Conservation (phyloP, 2,329 filamentous ascomycete genomes). For the Calonectria crousiana region DNA sequence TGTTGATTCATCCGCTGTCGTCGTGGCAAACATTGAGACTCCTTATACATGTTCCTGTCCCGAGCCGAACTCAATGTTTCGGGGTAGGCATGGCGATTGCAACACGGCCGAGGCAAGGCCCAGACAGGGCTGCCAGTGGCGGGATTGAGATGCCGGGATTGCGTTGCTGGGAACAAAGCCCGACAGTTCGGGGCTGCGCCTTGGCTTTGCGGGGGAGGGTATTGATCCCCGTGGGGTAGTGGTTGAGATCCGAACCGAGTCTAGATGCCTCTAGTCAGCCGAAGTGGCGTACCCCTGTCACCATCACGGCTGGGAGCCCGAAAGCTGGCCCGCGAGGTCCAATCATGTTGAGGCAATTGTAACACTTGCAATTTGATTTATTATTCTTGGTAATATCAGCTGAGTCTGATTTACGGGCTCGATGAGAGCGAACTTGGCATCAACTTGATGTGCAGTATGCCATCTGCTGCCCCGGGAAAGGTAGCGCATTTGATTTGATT, state of each 20-base stretch:
- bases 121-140: background rate
- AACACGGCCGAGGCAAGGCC: background rate
- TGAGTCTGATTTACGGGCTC: background rate
- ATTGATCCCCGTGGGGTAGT: conserved; percentile 15
- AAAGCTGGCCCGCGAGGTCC: background rate
- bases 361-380: background rate
- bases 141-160: background rate
- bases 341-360: background rate
- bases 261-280: conserved; percentile 1
- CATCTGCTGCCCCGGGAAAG: background rate
- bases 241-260: conserved; percentile 19
- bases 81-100: background rate
- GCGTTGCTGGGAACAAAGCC: background rate
- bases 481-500: background rate
- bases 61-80: conserved; percentile 6
- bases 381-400: background rate
- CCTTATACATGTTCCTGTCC: conserved; percentile 13
- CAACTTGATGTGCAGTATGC: background rate
- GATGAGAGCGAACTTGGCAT: background rate
- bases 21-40: background rate
- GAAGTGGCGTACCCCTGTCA: conserved; percentile 16
- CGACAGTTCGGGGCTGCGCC: background rate
- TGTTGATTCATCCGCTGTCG: background rate
- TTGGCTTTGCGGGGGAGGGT: conserved; percentile 11
- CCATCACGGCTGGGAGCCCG: background rate